Percentiles rank a stretch among this genome's conserved stretches.
Conservation (phyloP, 257 asterid genomes). For the Solanum sejunctum region DNA sequence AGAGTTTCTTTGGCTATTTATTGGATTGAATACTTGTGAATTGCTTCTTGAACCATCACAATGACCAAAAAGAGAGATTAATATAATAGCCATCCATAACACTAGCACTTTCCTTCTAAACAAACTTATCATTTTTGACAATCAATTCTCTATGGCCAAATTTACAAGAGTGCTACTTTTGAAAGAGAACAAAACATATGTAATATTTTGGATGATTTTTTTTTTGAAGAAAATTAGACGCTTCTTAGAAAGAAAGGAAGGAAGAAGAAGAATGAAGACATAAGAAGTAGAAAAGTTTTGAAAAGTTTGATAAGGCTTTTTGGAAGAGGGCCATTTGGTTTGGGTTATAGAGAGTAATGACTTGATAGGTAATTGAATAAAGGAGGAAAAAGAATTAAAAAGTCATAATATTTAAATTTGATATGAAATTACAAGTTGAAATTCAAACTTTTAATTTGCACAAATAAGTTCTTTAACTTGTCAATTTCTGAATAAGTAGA, state of each 20-base stretch:
- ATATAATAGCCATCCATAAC: conserved; percentile 11
- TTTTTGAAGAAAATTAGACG: not conserved
- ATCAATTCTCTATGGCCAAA: not conserved
- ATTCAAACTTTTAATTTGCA: too few relatives aligned
- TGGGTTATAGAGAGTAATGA: conserved; percentile 4
- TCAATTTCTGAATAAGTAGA: too few relatives aligned
- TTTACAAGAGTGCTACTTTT: not conserved
- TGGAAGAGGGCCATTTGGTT: conserved; percentile 32
- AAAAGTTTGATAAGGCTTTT: conserved; percentile 14
- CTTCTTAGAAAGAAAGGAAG: not conserved
- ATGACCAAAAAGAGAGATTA: conserved; percentile 8
- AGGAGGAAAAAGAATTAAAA: not conserved
- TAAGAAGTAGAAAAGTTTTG: conserved; percentile 20
- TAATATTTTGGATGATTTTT: not conserved
- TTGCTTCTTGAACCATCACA: conserved; percentile 34
- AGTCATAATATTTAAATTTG: too few relatives aligned
- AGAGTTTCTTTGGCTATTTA: conserved; percentile 14
- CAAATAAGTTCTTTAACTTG: too few relatives aligned
- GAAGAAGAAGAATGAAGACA: not conserved
- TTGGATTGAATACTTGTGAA: conserved; percentile 17
- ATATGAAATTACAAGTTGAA: too few relatives aligned
- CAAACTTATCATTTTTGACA: not conserved
- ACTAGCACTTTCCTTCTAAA: conserved; percentile 2
- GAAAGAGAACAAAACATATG: conserved; percentile 4
- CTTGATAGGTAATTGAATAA: not conserved